phyloP scores from a whole-genome alignment of 805 yeast species.

The Starmerella sp. region DNA sequence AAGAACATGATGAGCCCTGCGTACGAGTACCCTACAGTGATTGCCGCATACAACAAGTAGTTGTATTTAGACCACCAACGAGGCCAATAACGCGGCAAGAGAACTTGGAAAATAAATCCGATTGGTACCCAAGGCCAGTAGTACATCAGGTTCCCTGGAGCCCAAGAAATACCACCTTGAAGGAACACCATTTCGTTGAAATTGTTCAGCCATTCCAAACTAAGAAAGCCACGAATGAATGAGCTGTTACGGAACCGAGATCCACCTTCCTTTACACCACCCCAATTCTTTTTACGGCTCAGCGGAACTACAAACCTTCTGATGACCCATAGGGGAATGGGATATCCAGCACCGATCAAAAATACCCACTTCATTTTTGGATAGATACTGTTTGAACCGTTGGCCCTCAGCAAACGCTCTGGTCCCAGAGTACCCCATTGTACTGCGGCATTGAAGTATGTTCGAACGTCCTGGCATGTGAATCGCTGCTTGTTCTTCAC shows the following conservation, averaged over 20 bases:
- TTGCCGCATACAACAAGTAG: constrained; percentile 44
- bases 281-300: constrained; percentile 12
- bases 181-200: constrained; percentile 38
- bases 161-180: constrained; percentile 35
- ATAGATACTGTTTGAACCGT: constrained; percentile 8
- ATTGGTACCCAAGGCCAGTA: constrained; percentile 19
- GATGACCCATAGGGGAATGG: constrained; percentile 50
- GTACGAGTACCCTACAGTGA: constrained; percentile 54
- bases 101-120: constrained; percentile 37
- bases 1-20: constrained; percentile 49
- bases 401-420: constrained; percentile 8
- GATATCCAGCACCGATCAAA: constrained; percentile 44
- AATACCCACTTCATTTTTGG: constrained; percentile 34
- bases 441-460: constrained; percentile 41
- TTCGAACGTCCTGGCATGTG: constrained; percentile 32
- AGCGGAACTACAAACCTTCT: constrained; percentile 35
- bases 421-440: constrained; percentile 48
- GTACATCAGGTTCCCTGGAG: constrained; percentile 25
- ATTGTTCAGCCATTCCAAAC: constrained; percentile 27
- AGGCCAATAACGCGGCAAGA: constrained; percentile 38
- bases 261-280: constrained; percentile 8
- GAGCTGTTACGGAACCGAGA: constrained; percentile 11
- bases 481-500: constrained; percentile 30
- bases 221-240: constrained; percentile 10
- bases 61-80: constrained; percentile 47